Base-by-base conservation (phyloP, 768 basidiomycete species). In the Pilatotrama ljubarskyi region DNA sequence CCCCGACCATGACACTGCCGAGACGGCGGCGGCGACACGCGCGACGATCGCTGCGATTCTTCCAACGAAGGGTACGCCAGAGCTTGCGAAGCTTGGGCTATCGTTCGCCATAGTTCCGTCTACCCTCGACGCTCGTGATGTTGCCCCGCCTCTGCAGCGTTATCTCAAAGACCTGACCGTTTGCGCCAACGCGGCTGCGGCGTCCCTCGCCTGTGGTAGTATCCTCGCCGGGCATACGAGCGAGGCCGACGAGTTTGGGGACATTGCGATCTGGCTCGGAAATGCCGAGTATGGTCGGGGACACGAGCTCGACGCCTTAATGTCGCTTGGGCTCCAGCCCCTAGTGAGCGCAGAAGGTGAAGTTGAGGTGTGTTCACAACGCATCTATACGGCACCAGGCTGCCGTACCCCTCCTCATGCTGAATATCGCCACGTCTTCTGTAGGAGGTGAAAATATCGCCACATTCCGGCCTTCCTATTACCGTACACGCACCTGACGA, bases 211-310 rank as follows among this genome's bases (percentile, higher is more conserved):
- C 11, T 80, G 76, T 65, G 79, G 81, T n/a, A 85, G 82, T 64
- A 71, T 85, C 44, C 75, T 85, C 13, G 80, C 78, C 0, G 84
- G 84, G 2, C 75, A 75, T 32, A 68, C 74, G n/a, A 83, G 78
- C 62, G 84, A 87, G 63, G 79, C 77, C 63, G 84, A 85, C 60
- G 84, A 86, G 47, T 81, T 74, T 41, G 78, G 78, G 5, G 84
- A 85, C 61, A 68, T 83, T 22, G 81, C 75, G 4, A 47, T 86
- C 35, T 84, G 81, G 80, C 74, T 86, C 5, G 83, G 84, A 9
- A 49, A 60, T 5, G 80, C 78, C 5, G 66, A 74, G 6, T 80
- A 69, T 63, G 68, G 74, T 11, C 37, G 20, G 10, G 70, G 72
- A 17, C 67, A 71, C 61, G 73, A 72, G 60, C 52, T 6, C 15